Evolutionary conservation across 805 yeast genomes (phyloP).

Genomic region (Metschnikowia gruessii): DNA sequence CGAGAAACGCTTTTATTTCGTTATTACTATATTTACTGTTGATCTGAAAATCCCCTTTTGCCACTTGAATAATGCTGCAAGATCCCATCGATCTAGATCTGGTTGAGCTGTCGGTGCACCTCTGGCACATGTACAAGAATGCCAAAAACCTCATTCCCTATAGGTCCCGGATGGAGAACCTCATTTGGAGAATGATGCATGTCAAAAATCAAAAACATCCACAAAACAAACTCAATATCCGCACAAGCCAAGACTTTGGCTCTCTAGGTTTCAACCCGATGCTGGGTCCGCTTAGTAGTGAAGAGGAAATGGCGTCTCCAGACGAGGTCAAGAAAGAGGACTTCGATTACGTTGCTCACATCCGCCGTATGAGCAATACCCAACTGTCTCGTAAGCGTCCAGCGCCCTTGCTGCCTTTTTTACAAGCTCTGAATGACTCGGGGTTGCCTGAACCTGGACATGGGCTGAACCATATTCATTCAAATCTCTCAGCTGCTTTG

Average conservation of each 20-base stretch:
- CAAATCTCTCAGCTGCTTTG: slow-evolving; percentile 22
- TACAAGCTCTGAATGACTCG: slow-evolving; percentile 6
- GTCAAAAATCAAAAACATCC: slow-evolving; percentile 27
- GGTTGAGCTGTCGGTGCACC: slow-evolving; percentile 23
- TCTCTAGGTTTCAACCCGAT: slow-evolving; percentile 10
- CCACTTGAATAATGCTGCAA: background rate
- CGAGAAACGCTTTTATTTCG: too few species aligned
- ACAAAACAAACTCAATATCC: slow-evolving; percentile 4
- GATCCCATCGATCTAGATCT: slow-evolving; percentile 4
- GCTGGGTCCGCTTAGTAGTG: slow-evolving; percentile 9
- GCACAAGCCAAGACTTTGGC: slow-evolving; percentile 12
- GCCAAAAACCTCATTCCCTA: slow-evolving; percentile 76
- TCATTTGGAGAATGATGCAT: slow-evolving; percentile 86
- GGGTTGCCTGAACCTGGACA: slow-evolving; percentile 4
- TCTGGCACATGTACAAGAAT: slow-evolving; percentile 80
- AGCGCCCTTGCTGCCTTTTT: slow-evolving; percentile 21
- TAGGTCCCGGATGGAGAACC: slow-evolving; percentile 72
- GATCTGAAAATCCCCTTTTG: background rate
- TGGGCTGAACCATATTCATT: slow-evolving; percentile 15
- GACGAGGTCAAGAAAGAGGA: slow-evolving; percentile 50
- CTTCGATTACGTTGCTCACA: slow-evolving; percentile 64
- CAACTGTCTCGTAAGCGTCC: slow-evolving; percentile 18
- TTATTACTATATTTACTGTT: background rate
- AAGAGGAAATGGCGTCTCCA: slow-evolving; percentile 6
- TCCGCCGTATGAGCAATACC: slow-evolving; percentile 51